Evolutionary conservation across 768 basidiomycete species (phyloP).

Genomic region (Ramaria sp.): DNA sequence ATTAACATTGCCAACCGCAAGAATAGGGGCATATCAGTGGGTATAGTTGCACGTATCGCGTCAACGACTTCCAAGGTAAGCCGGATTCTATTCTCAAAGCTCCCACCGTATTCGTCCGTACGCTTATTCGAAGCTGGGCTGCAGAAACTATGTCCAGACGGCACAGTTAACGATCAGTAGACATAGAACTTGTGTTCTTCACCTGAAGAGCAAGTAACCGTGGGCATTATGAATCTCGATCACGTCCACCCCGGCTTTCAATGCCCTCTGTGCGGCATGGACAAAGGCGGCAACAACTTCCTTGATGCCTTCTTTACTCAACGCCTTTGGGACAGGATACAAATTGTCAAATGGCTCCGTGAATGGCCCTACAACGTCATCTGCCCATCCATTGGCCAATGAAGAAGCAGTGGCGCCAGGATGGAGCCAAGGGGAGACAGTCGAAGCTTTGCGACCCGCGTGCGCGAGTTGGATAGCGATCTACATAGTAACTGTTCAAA

Average conservation of each 20-base stretch:
- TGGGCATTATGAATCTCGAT: constrained; percentile 58
- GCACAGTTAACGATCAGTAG: neutral
- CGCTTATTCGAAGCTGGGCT: constrained; percentile 52
- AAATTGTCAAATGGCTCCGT: constrained; percentile 29
- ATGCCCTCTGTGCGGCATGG: constrained; percentile 37
- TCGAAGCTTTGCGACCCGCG: constrained; percentile 67
- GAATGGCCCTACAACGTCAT: constrained; percentile 48
- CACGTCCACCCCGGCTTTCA: constrained; percentile 48
- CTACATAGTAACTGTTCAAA: constrained; percentile 14
- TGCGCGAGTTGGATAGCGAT: constrained; percentile 70
- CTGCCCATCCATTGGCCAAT: constrained; percentile 38
- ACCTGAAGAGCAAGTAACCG: constrained; percentile 41
- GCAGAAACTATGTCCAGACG: constrained; percentile 27
- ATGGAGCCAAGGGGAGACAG: constrained; percentile 48
- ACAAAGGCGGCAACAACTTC: constrained; percentile 44
- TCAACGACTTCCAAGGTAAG: constrained; percentile 54
- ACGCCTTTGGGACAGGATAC: constrained; percentile 43
- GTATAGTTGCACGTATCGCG: constrained; percentile 49
- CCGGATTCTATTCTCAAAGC: constrained; percentile 56
- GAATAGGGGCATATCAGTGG: constrained; percentile 57
- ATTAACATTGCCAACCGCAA: constrained; percentile 33
- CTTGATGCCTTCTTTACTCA: constrained; percentile 47
- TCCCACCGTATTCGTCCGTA: constrained; percentile 60
- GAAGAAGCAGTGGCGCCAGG: constrained; percentile 23
- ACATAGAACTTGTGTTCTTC: constrained; percentile 23